phyloP scores from a whole-genome alignment of 192 early-diverging fungal species.

The Backusella mclennaniae region DNA sequence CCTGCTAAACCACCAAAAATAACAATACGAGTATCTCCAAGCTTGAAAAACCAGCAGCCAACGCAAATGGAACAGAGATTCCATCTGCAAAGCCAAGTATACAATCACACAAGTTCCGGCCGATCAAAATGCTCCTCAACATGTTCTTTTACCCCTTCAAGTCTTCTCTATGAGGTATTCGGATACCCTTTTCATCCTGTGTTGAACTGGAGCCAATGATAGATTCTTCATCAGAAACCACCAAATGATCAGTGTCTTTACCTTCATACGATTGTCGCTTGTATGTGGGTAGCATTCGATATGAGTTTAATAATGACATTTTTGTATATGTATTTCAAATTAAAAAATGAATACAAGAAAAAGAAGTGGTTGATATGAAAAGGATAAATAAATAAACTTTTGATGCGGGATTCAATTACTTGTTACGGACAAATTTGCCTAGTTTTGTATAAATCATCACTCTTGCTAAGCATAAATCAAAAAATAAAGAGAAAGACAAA shows the following conservation, averaged over 20 bases:
- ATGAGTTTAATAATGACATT: neutral
- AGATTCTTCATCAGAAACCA: constrained; percentile 7
- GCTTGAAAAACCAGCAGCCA: constrained; percentile 60
- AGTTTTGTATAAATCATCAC: neutral
- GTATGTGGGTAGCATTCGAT: neutral
- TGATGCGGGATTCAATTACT: neutral
- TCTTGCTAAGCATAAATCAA: neutral
- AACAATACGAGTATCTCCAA: constrained; percentile 51
- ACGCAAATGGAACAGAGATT: constrained; percentile 58
- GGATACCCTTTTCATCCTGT: neutral
- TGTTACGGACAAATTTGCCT: neutral
- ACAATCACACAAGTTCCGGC: constrained; percentile 40
- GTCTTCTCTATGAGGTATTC: constrained; percentile 20
- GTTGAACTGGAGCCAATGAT: neutral
- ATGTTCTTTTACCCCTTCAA: constrained; percentile 15
- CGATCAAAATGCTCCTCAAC: constrained; percentile 40
- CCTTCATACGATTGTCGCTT: neutral
- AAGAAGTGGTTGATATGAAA: neutral
- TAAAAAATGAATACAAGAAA: neutral
- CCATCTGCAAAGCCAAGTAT: constrained; percentile 46
- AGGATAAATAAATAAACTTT: neutral
- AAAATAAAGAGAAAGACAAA: neutral
- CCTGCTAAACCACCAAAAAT: constrained; percentile 57
- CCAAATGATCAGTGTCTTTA: neutral
- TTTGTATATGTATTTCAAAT: neutral